Evolutionary conservation across 208 protist genomes (phyloP), one percentile per base, ranked within the genome.

Genomic region (Willaertia magna): DNA sequence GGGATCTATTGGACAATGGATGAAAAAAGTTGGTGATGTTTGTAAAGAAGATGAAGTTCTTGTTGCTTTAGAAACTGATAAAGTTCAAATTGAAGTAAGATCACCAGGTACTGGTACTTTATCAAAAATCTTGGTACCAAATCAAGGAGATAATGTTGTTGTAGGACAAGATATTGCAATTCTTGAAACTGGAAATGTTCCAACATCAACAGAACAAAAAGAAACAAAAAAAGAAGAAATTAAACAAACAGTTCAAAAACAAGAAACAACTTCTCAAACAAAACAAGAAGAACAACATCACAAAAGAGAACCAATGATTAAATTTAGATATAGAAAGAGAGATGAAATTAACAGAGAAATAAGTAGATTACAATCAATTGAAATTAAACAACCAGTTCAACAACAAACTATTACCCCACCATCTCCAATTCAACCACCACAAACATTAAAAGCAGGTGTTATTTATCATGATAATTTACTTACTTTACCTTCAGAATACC

Each of bases 41-140:
- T 40, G 26, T 48, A 89, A 93, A 9, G 93, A 96, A 87, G 98
- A 99, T 89, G 96, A 99, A 82, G 91, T 98, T 4, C 93, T 99
- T 83, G 96, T 94, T 81, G 92, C 96, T 74, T 95, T 99, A 85
- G 98, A 99, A 90, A 99, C 97, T 22, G 98, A 99, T 90, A 99
- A 99, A 92, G 96, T 98, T 40, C 95, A 93, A 59, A 95, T 98
- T 39, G 96, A 97, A 81, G 93, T 98, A 55, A 95, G 94, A 51
- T 94, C 97, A 22, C 96, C 96, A 16, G 90, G 90, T 44, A 92
- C 89, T 55, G 97, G 97, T 83, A 91, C 93, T n/a, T 92, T 99
- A 78, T 95, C 92, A 26, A 93, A 96, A 88, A 93, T 94, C 43
- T 92, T 95, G 87, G 55, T 67, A 34, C 95, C 93, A 82, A 89